Evolutionary conservation across 1,139 yeast genomes (phyloP), one percentile per base, ranked within the genome.

Genomic region (Scheffersomyces quercinus): DNA sequence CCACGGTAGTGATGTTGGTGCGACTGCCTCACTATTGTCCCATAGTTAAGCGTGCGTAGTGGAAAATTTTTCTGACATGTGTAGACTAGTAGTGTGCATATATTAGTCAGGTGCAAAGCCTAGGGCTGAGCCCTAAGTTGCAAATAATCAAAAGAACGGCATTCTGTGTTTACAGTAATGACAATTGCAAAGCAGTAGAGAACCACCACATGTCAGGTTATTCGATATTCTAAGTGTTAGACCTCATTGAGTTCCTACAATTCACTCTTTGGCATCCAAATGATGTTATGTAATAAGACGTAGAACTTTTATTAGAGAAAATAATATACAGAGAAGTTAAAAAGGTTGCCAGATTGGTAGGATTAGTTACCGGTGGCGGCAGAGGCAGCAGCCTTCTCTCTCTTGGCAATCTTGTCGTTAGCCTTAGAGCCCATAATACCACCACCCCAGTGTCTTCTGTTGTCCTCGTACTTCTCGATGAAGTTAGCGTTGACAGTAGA

Each of bases 381-480:
- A 31, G 35, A 31, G 11, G 24, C 35, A 31, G 35, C 35, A 35
- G 62, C 56, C 45, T 41, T 50, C 43, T 53, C 52, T 38, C 38
- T 73, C 69, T 75, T 73, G 45, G 70, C 75, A 42, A 59, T 70
- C 79, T 85, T 87, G 62, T 82, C 93, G 64, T 79, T 81, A 64
- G 97, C 88, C 82, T 91, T 91, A 63, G 88, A 79, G 73, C 98
- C 97, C 82, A 93, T 80, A 74, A 88, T 69, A 83, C 98, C 98
- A 81, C 99, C 98, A 83, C 98, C 98, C 98, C 98, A 91, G 85
- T 89, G 96, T 80, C 88, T 89, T 83, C 95, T 91, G 72, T 81
- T 70, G 62, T 91, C 97, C 67, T 91, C 97, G 85, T 85, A 88
- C 78, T 89, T 88, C 68, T 88, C 95, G 62, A 77, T 72, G 77